A percentile compares a stretch with the other conserved stretches of the same genome.
These are phyloP conservation scores for Petunia axillaris DNA, from an alignment of 257 asterid genomes.

Conservation along the genomic window DNA sequence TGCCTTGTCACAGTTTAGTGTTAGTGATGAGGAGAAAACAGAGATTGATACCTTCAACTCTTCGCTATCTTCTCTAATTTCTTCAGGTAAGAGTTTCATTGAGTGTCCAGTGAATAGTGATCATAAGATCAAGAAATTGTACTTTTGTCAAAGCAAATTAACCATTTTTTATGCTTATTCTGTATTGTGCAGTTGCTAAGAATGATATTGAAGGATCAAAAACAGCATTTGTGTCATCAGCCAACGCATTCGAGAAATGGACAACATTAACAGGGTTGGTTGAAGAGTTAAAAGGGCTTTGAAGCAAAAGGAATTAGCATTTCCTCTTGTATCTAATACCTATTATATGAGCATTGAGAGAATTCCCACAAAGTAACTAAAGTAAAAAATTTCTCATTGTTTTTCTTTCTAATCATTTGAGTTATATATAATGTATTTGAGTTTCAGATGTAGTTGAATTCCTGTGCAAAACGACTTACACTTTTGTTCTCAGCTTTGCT, in stretches of 20 bases:
- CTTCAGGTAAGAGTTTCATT: constrained; percentile 53
- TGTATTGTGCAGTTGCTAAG: constrained; percentile 51
- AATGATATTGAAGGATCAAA: constrained; percentile 79
- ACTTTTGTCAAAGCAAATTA: not conserved
- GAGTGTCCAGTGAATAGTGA: too few species aligned
- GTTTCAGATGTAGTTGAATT: not conserved
- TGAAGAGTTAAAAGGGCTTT: constrained; percentile 82
- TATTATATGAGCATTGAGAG: not conserved
- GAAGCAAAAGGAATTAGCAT: constrained; percentile 32
- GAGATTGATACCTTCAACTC: constrained; percentile 68
- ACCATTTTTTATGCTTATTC: not conserved
- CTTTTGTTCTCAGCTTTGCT: not conserved
- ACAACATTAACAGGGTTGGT: constrained; percentile 68
- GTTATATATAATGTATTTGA: constrained; percentile 13
- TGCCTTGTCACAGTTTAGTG: constrained; percentile 62
- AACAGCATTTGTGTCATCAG: constrained; percentile 73
- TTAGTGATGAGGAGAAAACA: constrained; percentile 77
- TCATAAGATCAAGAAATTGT: too few species aligned
- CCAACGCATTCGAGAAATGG: constrained; percentile 88
- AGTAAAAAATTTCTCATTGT: not conserved
- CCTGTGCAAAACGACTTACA: not conserved
- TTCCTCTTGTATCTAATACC: not conserved
- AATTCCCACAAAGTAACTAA: not conserved
- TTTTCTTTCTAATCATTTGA: not conserved
- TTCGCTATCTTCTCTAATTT: constrained; percentile 65